Evolutionary conservation across 257 asterid species (phyloP).

Genomic region (Nicotiana obtusifolia): DNA sequence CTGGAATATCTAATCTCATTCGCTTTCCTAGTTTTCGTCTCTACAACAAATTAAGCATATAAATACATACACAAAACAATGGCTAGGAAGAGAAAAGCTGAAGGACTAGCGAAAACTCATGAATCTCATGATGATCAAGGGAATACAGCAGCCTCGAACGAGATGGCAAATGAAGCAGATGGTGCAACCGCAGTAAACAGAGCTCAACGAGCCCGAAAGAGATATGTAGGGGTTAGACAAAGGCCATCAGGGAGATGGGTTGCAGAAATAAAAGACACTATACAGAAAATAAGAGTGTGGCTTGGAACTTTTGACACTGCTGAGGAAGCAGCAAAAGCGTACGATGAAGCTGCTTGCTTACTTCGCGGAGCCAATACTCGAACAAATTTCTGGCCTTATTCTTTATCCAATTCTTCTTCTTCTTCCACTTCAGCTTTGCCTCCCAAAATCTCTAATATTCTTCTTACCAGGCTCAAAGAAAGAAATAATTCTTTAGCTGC

Average conservation of each 20-base stretch:
- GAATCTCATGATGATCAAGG: slow-evolving; percentile 7
- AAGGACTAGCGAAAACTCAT: slow-evolving; percentile 15
- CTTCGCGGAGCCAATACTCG: slow-evolving; percentile 82
- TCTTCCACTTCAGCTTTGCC: slow-evolving; percentile 54
- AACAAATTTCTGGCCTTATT: slow-evolving; percentile 71
- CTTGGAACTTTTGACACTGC: slow-evolving; percentile 19
- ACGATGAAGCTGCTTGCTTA: slow-evolving; percentile 54
- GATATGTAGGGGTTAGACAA: slow-evolving; percentile 39
- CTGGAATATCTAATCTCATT: neutral
- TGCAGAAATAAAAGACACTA: slow-evolving; percentile 17
- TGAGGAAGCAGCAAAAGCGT: slow-evolving; percentile 19
- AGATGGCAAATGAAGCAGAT: neutral
- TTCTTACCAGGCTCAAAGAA: slow-evolving; percentile 55
- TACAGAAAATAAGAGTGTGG: slow-evolving; percentile 20
- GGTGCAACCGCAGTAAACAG: slow-evolving; percentile 33
- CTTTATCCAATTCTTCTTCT: slow-evolving; percentile 17
- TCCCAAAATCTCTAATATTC: slow-evolving; percentile 58
- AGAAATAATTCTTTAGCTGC: slow-evolving; percentile 35
- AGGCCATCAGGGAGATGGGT: slow-evolving; percentile 21
- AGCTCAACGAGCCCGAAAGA: slow-evolving; percentile 38
- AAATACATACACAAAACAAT: slow-evolving; percentile 17
- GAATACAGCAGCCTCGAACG: slow-evolving; percentile 28
- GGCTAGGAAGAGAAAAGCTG: slow-evolving; percentile 66
- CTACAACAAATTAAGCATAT: neutral
- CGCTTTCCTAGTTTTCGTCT: neutral